These are phyloP conservation scores for Curvularia eragrostidis DNA, from an alignment of 2,329 filamentous ascomycete species.

Conservation along the genomic window DNA sequence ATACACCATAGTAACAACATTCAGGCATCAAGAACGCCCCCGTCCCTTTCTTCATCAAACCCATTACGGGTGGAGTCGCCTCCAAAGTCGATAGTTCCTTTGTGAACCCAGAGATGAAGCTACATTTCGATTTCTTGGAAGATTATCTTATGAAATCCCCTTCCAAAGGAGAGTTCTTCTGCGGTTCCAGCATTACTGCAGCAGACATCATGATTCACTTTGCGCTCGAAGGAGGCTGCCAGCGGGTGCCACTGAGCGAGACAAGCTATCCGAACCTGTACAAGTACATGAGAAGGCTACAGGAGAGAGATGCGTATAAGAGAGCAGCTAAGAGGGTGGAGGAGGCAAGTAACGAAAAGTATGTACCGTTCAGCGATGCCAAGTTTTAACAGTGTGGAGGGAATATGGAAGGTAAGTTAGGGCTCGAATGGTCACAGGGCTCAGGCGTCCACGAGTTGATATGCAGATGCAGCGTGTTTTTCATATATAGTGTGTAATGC, in stretches of 20 bases:
- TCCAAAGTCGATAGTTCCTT: conserved; percentile 55
- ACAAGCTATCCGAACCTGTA: conserved; percentile 56
- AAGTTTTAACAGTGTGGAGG: conserved; percentile 16
- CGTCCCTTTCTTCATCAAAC: conserved; percentile 73
- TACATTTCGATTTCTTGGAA: conserved; percentile 61
- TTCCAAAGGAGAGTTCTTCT: conserved; percentile 58
- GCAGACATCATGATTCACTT: conserved; percentile 63
- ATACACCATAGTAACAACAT: conserved; percentile 11
- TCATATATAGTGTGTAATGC: not conserved
- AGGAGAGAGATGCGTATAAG: conserved; percentile 56
- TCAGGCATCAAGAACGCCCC: conserved; percentile 56
- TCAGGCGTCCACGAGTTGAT: not conserved
- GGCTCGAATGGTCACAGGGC: not conserved
- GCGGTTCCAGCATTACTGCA: conserved; percentile 56
- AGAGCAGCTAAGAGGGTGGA: conserved; percentile 59
- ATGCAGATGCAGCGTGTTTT: not conserved
- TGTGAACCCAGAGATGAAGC: conserved; percentile 56
- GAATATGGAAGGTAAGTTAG: not conserved
- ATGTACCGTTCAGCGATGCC: conserved; percentile 42
- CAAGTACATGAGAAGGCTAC: conserved; percentile 55
- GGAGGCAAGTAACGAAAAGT: conserved; percentile 50
- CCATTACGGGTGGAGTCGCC: conserved; percentile 65
- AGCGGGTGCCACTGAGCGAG: conserved; percentile 48
- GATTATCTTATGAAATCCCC: conserved; percentile 56
- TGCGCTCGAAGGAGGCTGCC: conserved; percentile 55